Evolutionary conservation across 352 stramenopile genomes (phyloP).

Genomic region (Phytophthora ohioensis): DNA sequence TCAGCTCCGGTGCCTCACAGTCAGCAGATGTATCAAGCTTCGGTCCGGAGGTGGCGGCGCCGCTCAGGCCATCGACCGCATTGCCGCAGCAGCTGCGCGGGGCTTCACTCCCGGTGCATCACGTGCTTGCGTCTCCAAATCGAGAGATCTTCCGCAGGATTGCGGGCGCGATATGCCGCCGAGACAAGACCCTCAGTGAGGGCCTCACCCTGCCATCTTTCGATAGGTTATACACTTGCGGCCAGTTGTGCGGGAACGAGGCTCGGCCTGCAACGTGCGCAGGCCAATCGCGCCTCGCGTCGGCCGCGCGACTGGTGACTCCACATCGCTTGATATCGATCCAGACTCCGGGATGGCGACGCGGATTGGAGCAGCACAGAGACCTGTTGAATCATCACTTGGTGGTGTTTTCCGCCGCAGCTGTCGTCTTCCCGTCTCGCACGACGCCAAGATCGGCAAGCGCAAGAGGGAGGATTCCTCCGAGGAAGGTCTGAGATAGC

Average conservation of each 20-base stretch:
- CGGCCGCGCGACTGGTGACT: constrained; percentile 34
- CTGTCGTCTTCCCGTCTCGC: constrained; percentile 20
- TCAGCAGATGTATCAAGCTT: constrained; percentile 1
- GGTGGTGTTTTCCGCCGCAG: constrained; percentile 33
- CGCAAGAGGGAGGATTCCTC: constrained; percentile 1
- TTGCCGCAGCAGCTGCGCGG: constrained; percentile 36
- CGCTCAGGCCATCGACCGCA: constrained; percentile 14
- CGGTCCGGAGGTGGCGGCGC: constrained; percentile 7
- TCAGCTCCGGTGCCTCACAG: not conserved
- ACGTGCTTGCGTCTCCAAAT: constrained; percentile 45
- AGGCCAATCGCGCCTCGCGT: constrained; percentile 21
- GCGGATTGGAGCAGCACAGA: constrained; percentile 29
- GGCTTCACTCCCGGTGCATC: constrained; percentile 27
- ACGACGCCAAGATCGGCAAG: constrained; percentile 21
- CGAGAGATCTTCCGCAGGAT: constrained; percentile 32
- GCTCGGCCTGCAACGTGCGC: constrained; percentile 21
- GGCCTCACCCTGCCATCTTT: constrained; percentile 18
- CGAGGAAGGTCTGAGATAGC: constrained; percentile 8
- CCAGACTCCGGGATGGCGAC: constrained; percentile 28
- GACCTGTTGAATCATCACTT: constrained; percentile 38
- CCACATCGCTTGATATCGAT: constrained; percentile 49
- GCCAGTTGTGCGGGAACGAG: not conserved
- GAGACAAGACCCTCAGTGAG: constrained; percentile 17
- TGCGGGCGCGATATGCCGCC: constrained; percentile 26
- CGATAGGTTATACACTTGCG: constrained; percentile 11